These are phyloP conservation scores for Fusarium concolor DNA, from an alignment of 2,329 filamentous ascomycete genomes.

Conservation along the genomic window DNA sequence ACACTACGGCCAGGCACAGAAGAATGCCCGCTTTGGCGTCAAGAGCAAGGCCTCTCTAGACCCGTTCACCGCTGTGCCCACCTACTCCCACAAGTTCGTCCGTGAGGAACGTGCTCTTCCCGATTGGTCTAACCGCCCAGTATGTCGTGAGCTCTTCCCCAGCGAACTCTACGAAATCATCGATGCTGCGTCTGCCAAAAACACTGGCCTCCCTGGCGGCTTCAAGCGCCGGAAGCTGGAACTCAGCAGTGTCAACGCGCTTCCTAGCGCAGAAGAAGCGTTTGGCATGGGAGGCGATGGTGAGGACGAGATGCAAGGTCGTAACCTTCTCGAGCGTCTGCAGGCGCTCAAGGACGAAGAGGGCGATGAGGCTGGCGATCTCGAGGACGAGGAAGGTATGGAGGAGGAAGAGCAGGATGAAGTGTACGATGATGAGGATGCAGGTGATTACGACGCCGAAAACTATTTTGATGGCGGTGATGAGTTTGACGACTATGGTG, in stretches of 20 bases:
- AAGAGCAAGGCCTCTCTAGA: conserved; percentile 67
- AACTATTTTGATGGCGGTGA: conserved; percentile 70
- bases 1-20: conserved; percentile 68
- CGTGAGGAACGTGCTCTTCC: conserved; percentile 65
- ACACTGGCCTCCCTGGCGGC: conserved; percentile 45
- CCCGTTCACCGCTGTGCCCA: conserved; percentile 69
- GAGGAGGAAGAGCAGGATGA: conserved; percentile 62
- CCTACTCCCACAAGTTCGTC: conserved; percentile 67
- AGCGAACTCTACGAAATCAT: conserved; percentile 66
- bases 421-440: conserved; percentile 67
- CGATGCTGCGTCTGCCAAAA: conserved; percentile 56
- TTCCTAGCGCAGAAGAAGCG: conserved; percentile 64
- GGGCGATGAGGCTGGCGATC: conserved; percentile 60
- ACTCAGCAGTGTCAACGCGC: conserved; percentile 59
- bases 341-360: conserved; percentile 63
- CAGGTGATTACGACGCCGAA: conserved; percentile 71
- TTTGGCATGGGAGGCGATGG: conserved; percentile 54
- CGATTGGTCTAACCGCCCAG: conserved; percentile 63
- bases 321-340: conserved; percentile 59
- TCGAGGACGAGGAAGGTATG: conserved; percentile 63
- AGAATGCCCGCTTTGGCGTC: conserved; percentile 67
- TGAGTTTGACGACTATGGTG: conserved; percentile 64
- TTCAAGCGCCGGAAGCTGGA: conserved; percentile 59
- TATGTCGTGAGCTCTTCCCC: conserved; percentile 66
- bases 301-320: conserved; percentile 46